Conservation (phyloP, 2,329 filamentous ascomycete species). For the Aspergillus sp. region DNA sequence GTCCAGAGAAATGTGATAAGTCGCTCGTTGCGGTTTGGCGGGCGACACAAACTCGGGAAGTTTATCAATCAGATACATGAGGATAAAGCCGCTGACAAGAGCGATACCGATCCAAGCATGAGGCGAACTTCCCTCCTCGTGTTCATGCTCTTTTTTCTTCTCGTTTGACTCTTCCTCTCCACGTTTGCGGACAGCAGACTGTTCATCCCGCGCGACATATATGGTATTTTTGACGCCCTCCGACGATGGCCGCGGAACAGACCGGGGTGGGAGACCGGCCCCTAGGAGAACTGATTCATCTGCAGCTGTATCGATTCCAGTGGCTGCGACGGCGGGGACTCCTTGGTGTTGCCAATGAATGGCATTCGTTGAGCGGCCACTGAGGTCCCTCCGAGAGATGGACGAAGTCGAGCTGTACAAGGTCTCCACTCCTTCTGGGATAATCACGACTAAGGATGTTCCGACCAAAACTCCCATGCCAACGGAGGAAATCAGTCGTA, state of each 20-base stretch:
- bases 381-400: constrained; percentile 30
- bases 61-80: constrained; percentile 96
- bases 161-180: constrained; percentile 30
- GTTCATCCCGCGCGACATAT: constrained; percentile 22
- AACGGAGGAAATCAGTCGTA: constrained; percentile 85
- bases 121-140: constrained; percentile 50
- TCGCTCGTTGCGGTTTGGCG: constrained; percentile 63
- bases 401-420: constrained; percentile 60
- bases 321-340: constrained; percentile 16
- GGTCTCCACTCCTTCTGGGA: constrained; percentile 93
- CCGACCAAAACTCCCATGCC: constrained; percentile 93
- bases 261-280: not conserved
- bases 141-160: constrained; percentile 34
- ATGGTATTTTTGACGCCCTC: constrained; percentile 10
- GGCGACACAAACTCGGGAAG: constrained; percentile 71
- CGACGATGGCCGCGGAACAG: not conserved
- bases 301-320: not conserved
- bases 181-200: constrained; percentile 21
- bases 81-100: constrained; percentile 80
- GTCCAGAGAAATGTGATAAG: constrained; percentile 84
- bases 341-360: constrained; percentile 28
- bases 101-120: constrained; percentile 83
- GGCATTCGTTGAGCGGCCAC: constrained; percentile 22
- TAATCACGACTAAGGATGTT: constrained; percentile 93
- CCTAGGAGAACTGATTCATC: not conserved